Percentiles rank a stretch among this genome's conserved stretches.
Conservation (phyloP, 2,329 filamentous ascomycete genomes). For the Colletotrichum shisoi region DNA sequence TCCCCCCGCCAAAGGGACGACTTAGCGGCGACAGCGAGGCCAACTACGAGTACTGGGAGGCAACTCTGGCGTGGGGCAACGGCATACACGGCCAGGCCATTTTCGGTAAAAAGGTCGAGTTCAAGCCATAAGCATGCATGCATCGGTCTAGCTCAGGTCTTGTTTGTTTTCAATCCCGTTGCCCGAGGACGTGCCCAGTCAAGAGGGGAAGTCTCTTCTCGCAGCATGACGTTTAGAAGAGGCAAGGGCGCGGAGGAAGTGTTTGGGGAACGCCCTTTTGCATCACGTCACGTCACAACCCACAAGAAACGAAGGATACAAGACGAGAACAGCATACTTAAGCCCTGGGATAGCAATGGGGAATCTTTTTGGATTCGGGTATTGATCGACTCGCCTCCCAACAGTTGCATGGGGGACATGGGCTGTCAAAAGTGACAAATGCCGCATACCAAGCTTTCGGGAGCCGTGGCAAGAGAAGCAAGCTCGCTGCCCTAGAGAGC, state of each 20-base stretch:
- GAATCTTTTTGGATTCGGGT: constrained; percentile 1
- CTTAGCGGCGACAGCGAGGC: not conserved
- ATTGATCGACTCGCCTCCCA: not conserved
- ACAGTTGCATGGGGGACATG: not conserved
- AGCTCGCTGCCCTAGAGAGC: constrained; percentile 1
- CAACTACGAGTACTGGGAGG: constrained; percentile 11
- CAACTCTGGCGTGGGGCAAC: constrained; percentile 8
- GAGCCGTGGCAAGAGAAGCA: not conserved
- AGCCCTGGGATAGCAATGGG: no score
- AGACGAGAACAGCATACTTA: no score
- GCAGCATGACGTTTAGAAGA: no score
- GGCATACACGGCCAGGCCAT: constrained; percentile 12
- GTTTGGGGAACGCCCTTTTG: not conserved
- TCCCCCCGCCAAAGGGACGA: not conserved
- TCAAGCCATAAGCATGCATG: not conserved
- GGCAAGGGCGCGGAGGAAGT: not conserved
- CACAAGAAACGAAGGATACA: not conserved
- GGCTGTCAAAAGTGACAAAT: not conserved
- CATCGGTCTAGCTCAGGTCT: no score
- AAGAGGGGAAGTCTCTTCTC: no score
- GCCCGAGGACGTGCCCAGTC: not conserved
- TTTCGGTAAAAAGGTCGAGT: not conserved
- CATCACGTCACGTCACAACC: not conserved
- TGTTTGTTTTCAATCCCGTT: no score
- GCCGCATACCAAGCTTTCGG: not conserved